Evolutionary conservation across 108 stramenopile species (phyloP), one percentile per base, ranked within the genome.

Genomic region (Conticribra guillardii): DNA sequence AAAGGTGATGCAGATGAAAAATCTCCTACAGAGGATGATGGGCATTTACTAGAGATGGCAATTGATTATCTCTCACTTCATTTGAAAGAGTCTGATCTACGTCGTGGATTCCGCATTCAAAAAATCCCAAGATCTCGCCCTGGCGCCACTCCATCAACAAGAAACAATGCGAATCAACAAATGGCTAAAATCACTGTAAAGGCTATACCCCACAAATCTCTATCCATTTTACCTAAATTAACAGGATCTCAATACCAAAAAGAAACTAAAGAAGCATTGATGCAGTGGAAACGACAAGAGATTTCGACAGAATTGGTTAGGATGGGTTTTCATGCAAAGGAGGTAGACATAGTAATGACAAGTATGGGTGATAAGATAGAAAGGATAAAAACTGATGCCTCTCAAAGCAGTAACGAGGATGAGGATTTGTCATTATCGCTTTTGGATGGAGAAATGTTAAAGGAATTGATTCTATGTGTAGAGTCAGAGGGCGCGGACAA

Each of bases 31-130:
- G 68, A 63, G 19, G 44, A 72, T 1, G 66, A 82, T 7, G 71
- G 70, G 14, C 33, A 26, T 21, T 31, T 67, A 26, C 50, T 82
- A 23, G 71, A 73, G 48, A 65, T 81, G 48, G 85, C 90, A n/a
- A 76, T 91, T 82, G 90, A 91, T 55, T 91, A 84, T 84, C 67
- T 91, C 0, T 91, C 87, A 64, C 67, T 91, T 2, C 90, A 91
- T 63, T 60, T 91, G 34, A 48, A 74, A 16, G 86, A 91, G 54
- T 47, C 67, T 0, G 83, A 87, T 28, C 45, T 91, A 46, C 66
- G 74, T 2, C 23, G 37, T 27, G 88, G 90, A 7, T 87, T 91
- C 59, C 82, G 47, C 44, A 54, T 59, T 2, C 64, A 64, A 54
- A 66, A 80, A 22, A 80, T 79, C 37, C 46, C 61, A 19, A 70